Percentiles rank a stretch among this genome's conserved stretches.
These are phyloP conservation scores for Eragrostis nindensis DNA, from an alignment of 176 grass and related monocot genomes.

Conservation along the genomic window DNA sequence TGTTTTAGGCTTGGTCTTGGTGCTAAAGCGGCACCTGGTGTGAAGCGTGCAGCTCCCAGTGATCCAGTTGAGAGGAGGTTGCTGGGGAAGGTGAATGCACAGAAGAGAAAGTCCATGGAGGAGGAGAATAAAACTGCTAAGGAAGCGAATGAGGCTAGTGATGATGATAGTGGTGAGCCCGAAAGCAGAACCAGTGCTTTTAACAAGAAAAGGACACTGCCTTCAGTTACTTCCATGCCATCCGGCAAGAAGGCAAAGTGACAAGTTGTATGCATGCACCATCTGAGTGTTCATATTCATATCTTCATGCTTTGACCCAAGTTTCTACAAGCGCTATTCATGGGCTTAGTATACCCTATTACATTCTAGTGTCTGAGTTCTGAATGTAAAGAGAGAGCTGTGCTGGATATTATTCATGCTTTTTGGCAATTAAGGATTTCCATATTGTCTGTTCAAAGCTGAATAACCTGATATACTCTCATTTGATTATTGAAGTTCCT, in stretches of 20 bases:
- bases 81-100: conserved; percentile 65
- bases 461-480: neutral
- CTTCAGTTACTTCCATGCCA: conserved; percentile 42
- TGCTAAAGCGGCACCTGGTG: conserved; percentile 58
- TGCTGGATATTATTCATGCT: conserved; percentile 26
- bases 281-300: conserved; percentile 21
- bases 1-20: conserved; percentile 79
- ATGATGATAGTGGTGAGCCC: conserved; percentile 63
- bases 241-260: conserved; percentile 66
- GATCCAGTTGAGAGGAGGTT: conserved; percentile 75
- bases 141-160: conserved; percentile 43
- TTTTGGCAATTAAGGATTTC: neutral
- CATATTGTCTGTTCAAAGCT: neutral
- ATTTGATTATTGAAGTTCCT: neutral
- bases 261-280: conserved; percentile 17
- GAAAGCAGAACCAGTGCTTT: conserved; percentile 83
- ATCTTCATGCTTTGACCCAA: neutral
- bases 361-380: conserved; percentile 9
- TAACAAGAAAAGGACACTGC: conserved; percentile 61
- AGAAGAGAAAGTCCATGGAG: conserved; percentile 62
- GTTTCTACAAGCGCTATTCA: conserved; percentile 8
- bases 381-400: conserved; percentile 30
- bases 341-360: conserved; percentile 3
- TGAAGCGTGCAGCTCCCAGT: conserved; percentile 50
- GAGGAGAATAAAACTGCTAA: conserved; percentile 46